Percentiles rank a stretch among this genome's conserved stretches.
Conservation (phyloP, 495 filamentous ascomycete genomes). For the Talaromyces thailandensis region DNA sequence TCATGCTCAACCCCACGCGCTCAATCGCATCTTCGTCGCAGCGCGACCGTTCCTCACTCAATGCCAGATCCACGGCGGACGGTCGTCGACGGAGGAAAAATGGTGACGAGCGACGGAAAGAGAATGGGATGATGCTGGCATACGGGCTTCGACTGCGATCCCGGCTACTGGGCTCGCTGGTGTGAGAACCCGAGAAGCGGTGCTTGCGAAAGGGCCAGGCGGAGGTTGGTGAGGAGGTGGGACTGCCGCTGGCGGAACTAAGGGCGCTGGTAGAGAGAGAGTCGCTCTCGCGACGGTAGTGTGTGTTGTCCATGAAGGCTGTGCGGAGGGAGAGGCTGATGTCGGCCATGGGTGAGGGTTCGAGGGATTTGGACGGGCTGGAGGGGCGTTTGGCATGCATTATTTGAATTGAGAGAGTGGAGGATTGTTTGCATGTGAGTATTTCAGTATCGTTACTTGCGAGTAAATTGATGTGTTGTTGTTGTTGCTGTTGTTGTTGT, state of each 20-base stretch:
- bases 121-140: slow-evolving; percentile 20
- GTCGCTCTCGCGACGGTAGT: slow-evolving; percentile 10
- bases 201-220: slow-evolving; percentile 15
- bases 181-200: slow-evolving; percentile 8
- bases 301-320: slow-evolving; percentile 7
- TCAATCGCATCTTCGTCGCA: slow-evolving; percentile 30
- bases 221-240: slow-evolving; percentile 21
- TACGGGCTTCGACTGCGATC: slow-evolving; percentile 21
- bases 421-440: background rate
- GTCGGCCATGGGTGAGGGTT: slow-evolving; percentile 10
- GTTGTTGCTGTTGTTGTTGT: background rate
- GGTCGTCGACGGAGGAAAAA: slow-evolving; percentile 30
- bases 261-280: slow-evolving; percentile 13
- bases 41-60: slow-evolving; percentile 32
- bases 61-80: slow-evolving; percentile 32
- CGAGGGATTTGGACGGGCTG: slow-evolving; percentile 1
- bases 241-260: slow-evolving; percentile 17
- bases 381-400: slow-evolving; percentile 7
- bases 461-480: background rate
- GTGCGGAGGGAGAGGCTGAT: slow-evolving; percentile 12
- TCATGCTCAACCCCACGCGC: slow-evolving; percentile 30
- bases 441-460: background rate
- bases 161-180: slow-evolving; percentile 3
- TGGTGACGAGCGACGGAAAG: slow-evolving; percentile 25
- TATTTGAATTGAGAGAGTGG: background rate